A percentile compares a stretch with the other conserved stretches of the same genome.
Evolutionary conservation across 202 grass and related monocot genomes (phyloP).

Genomic region (Cymbopogon flexuosus): DNA sequence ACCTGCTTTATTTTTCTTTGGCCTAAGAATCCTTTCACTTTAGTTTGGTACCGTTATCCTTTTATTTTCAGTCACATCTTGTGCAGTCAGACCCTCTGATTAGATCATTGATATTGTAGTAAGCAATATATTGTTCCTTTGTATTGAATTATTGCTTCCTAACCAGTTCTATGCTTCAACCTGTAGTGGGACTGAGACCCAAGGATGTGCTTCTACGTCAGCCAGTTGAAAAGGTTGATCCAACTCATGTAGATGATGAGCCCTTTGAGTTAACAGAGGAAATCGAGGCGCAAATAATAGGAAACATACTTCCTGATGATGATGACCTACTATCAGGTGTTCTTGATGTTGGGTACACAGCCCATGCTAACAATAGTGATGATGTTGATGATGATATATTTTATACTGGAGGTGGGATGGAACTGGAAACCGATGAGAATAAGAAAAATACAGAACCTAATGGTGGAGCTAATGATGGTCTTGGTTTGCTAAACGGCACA

Average conservation of each 20-base stretch:
- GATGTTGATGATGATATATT: conserved; percentile 95
- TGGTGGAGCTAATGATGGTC: conserved; percentile 33
- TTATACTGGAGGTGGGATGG: conserved; percentile 72
- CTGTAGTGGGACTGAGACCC: conserved; percentile 65
- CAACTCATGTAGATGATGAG: conserved; percentile 60
- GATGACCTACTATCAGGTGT: conserved; percentile 81
- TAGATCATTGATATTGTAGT: background rate
- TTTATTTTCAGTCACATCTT: background rate
- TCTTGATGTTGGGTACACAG: conserved; percentile 55
- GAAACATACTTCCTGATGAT: conserved; percentile 87
- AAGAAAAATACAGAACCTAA: conserved; percentile 45
- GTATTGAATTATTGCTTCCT: background rate
- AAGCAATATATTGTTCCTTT: conserved; percentile 11
- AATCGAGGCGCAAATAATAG: conserved; percentile 84
- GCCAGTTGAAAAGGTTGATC: conserved; percentile 37
- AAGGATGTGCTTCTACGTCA: conserved; percentile 38
- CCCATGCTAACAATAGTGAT: conserved; percentile 47
- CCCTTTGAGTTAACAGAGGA: conserved; percentile 67
- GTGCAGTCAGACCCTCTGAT: background rate
- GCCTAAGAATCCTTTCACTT: conserved; percentile 25
- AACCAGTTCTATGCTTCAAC: conserved; percentile 26
- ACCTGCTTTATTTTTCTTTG: conserved; percentile 15
- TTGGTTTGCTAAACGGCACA: conserved; percentile 42
- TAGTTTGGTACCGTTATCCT: background rate
- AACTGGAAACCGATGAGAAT: conserved; percentile 68